These are phyloP conservation scores for Phytophthora foliorum DNA, from an alignment of 352 stramenopile genomes.

Conservation along the genomic window DNA sequence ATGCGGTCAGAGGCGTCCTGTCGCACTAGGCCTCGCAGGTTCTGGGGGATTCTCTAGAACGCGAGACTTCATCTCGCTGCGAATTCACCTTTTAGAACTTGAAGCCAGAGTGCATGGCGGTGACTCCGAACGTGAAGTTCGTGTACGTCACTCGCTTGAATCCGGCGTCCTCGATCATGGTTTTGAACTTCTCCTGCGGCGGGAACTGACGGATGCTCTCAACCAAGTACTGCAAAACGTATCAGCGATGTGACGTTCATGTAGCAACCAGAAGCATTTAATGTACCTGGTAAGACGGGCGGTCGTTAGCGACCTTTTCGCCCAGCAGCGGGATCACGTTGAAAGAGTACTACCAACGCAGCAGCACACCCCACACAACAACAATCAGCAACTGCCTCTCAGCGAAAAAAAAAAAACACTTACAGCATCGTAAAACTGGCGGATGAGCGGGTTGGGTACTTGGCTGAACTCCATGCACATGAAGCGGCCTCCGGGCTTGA, in stretches of 20 bases:
- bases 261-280: neutral
- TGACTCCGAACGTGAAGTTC: constrained; percentile 98
- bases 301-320: constrained; percentile 96
- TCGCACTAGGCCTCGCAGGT: neutral
- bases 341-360: constrained; percentile 95
- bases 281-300: constrained; percentile 95
- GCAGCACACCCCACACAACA: constrained; percentile 7
- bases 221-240: constrained; percentile 93
- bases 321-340: constrained; percentile 97
- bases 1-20: neutral
- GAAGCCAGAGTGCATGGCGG: constrained; percentile 98
- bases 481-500: constrained; percentile 97
- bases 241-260: neutral
- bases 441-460: constrained; percentile 94
- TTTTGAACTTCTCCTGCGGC: constrained; percentile 96
- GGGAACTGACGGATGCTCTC: constrained; percentile 99
- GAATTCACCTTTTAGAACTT: constrained; percentile 78
- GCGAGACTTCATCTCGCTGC: constrained; percentile 3
- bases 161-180: constrained; percentile 95
- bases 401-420: constrained; percentile 16
- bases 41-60: constrained; percentile 15
- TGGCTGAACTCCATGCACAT: constrained; percentile 99
- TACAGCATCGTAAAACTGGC: constrained; percentile 95
- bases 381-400: neutral
- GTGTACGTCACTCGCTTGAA: constrained; percentile 95